Base-by-base conservation (phyloP, 768 basidiomycete genomes). In the Chlorophyllum brunneum region DNA sequence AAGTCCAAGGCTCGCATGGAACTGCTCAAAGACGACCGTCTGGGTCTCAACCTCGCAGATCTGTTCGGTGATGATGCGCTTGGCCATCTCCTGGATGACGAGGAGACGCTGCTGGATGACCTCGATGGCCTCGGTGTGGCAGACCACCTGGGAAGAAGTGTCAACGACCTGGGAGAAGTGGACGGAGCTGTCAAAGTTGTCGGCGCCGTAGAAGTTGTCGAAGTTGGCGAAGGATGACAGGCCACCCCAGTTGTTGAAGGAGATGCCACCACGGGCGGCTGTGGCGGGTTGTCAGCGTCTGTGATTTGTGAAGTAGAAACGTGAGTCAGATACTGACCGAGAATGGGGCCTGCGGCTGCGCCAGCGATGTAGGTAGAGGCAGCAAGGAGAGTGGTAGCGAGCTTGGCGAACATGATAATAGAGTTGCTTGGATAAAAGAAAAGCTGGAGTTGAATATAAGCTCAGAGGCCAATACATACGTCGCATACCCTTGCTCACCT, bases 1-100 rank as follows among this genome's bases (percentile, higher is more conserved):
- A 55, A 66, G 55, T 56, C 66, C 64, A 51, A 75, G 57, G 59
- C 68, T 67, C 18, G 69, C 63, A 54, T 68, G 66, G 67, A 71
- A 73, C 56, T 75, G 73, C 52, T 73, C 65, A 58, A 75, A 70
- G 39, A 70, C 65, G 50, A 74, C 65, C 45, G 66, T 68, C 61
- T 79, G 77, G 26, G 70, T 70, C 57, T 79, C 77, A 34, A 77
- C 76, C 48, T 77, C 75, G 59, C 77, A 79, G 47, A 75, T 67
- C 48, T 72, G 69, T 60, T 77, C 71, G 34, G 68, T 65, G 57
- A 75, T 70, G 61, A 76, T 70, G 73, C 66, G 67, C 64, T 76
- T 75, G 37, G 73, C 72, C 67, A 75, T 71, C 63, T 76, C 74
- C 44, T 69, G 68, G 38, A 76, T 64, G 47, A 78, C 67, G 30